Evolutionary conservation across 2,329 filamentous ascomycete genomes (phyloP), one percentile per base, ranked within the genome.

Genomic region (Tolypocladium tropicale): DNA sequence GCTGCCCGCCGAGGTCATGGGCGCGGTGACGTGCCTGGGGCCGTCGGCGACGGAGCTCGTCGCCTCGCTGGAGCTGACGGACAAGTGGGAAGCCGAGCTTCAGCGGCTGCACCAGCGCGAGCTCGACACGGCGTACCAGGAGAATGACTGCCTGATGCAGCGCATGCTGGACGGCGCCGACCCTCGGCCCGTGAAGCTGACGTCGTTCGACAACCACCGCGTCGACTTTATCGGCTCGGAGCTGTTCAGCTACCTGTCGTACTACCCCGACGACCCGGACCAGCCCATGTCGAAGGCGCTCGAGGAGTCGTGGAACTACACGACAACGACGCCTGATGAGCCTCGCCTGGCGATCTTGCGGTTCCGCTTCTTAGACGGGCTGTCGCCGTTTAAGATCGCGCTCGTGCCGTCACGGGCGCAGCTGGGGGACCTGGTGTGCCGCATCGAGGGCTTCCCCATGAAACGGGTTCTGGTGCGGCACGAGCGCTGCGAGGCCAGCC

Each of bases 341-440:
- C 57, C 57, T 9, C 56, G 57, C 9, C 53, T 59, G 39, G 57
- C 57, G 4, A 56, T 59, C 34, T 36, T 59, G 33, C 55, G 55
- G 30, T 41, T 54, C 21, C 18, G 25, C 14, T 14, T 10, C 16
- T 10, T 43, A 6, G 30, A 41, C 4, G 14, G 34, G 41, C 4
- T 21, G 7, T 57, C 56, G 32, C 55, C 55, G 21, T 57, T 52
- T 33, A 59, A 59, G 51, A 36, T 59, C 7, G 57, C 57, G 12
- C 48, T 59, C 39, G 57, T 59, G 43, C 55, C 55, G 46, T 32
- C 57, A 6, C 41, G 46, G 11, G 53, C 53, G n/a, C 57, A 39
- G n/a, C 55, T 53, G 34, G 57, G 57, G n/a, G 57, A 59, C 21
- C 16, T 59, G 14, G 23, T 59, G 1, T 57, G 56, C 36, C 54